Base-by-base conservation (phyloP, 345 rosid genomes). In the Streptanthus diversifolius region DNA sequence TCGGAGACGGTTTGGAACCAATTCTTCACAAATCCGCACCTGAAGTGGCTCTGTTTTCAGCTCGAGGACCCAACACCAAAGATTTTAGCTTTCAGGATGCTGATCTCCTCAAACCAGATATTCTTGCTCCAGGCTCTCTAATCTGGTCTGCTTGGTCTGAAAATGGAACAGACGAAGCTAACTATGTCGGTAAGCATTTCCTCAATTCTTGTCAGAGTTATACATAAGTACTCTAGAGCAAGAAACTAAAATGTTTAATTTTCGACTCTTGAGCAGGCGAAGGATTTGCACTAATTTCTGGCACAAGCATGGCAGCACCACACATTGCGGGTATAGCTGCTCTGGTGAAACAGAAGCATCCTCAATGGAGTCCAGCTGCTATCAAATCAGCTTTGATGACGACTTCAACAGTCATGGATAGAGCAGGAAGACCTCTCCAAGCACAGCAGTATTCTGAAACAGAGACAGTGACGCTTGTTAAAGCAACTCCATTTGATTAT, bases 91-190 rank as follows among this genome's bases (percentile, higher is more conserved):
- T 87, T 80, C 89, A 79, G 71, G 99, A 95, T 81, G 98, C 99
- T 5, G 99, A 95, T 86, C 96, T 95, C 70, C 99, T 95, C 62
- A 95, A 95, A 79, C 99, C 99, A 21, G 99, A 95, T 77, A 91
- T 95, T 65, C 77, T 95, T 64, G 99, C 99, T 66, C 99, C 99
- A 11, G 99, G 99, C 61, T 83, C 98, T 73, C 82, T 95, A 49
- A 95, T 95, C 66, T 95, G 99, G 99, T 93, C 99, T 64, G 99
- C 99, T 33, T 95, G 99, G 99, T 91, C 99, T 51, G 88, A 85
- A 17, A 95, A 95, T 82, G 99, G 99, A 80, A 95, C 98, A 1
- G 99, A 95, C 64, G 99, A 95, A 68, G 81, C 92, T 74, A 95
- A 95, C 74, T 95, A 82, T 25, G 76, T 79, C 27, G 99, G 99